Evolutionary conservation across 2,329 filamentous ascomycete species (phyloP), one percentile per base, ranked within the genome.

Genomic region (Onygenales sp.): DNA sequence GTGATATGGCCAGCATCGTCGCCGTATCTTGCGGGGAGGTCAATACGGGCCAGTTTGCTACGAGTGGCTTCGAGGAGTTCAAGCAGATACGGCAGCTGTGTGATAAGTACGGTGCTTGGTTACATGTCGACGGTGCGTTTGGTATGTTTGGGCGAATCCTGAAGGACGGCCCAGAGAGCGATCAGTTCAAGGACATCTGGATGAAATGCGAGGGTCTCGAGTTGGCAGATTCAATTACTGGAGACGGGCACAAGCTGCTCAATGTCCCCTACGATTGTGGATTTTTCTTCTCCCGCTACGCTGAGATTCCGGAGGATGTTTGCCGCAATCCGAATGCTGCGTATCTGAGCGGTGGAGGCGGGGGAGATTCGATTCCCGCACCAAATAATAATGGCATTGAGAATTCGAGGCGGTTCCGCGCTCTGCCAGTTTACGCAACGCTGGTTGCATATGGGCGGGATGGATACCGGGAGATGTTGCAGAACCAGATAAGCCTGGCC

Each of bases 191-290:
- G 54, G 21, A 27, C 21, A 10, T 49, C 34, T 32, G 9, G 33
- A 69, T 65, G 37, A 76, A 70, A 55, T 77, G 71, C 1, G 76
- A 79, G 3, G 88, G 87, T 0, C 68, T 96, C 10, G 85, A 95
- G 56, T 74, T 95, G 2, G 89, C 87, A 2, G 89, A 96, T 65
- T 94, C 88, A 49, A 90, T 96, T 60, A 85, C 88, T 0, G 84
- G 87, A 2, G 91, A 96, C 63, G 87, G 81, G 0, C 92, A 97
- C 69, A 96, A 96, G 65, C 72, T 95, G n/a, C 78, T 97, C 56
- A 96, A 96, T 60, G 89, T 95, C 45, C 91, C 92, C 0, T 96
- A 96, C 62, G 92, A 96, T 68, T 91, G 86, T 62, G 92, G 91
- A 43, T 86, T 96, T 69, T 94, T 95, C 76, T 81, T 95, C 61